phyloP scores from a whole-genome alignment of 2,329 filamentous ascomycete species.

The Botrytis porri region DNA sequence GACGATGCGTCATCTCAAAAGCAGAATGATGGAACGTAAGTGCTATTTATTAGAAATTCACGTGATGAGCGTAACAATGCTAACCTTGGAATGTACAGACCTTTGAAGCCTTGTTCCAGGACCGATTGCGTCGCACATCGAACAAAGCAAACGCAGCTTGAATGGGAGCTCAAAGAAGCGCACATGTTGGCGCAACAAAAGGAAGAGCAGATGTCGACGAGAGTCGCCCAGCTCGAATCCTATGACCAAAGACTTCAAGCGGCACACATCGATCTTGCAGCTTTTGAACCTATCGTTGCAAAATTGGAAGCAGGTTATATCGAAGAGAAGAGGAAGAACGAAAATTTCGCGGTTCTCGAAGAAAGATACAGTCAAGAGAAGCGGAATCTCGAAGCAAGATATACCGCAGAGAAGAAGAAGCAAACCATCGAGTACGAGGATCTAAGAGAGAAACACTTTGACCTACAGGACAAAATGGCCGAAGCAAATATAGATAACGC shows the following conservation, averaged over 20 bases:
- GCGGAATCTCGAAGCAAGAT: slow-evolving; percentile 5
- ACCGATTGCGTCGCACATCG: slow-evolving; percentile 14
- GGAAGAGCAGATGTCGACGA: not conserved
- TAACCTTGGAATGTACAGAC: slow-evolving; percentile 11
- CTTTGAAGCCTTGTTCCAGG: slow-evolving; percentile 11
- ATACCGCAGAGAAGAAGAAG: not conserved
- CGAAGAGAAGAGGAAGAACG: not conserved
- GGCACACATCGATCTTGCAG: not conserved
- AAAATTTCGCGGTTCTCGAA: not conserved
- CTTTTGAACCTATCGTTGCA: not conserved
- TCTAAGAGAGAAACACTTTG: not conserved
- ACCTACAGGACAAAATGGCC: not conserved
- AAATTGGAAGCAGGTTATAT: not conserved
- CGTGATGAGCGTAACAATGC: slow-evolving; percentile 10
- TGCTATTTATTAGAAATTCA: not conserved
- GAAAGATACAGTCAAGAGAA: not conserved
- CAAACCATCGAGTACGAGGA: not conserved
- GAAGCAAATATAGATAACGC: not conserved
- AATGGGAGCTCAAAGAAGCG: slow-evolving; percentile 6
- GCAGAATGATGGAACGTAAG: slow-evolving; percentile 8
- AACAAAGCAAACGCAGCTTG: slow-evolving; percentile 6
- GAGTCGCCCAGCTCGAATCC: not conserved
- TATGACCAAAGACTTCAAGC: slow-evolving; percentile 16
- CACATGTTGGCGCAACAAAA: not conserved
- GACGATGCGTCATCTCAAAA: not conserved